These are phyloP conservation scores for Pythium grandisporangium DNA, from an alignment of 352 stramenopile species.

Conservation along the genomic window DNA sequence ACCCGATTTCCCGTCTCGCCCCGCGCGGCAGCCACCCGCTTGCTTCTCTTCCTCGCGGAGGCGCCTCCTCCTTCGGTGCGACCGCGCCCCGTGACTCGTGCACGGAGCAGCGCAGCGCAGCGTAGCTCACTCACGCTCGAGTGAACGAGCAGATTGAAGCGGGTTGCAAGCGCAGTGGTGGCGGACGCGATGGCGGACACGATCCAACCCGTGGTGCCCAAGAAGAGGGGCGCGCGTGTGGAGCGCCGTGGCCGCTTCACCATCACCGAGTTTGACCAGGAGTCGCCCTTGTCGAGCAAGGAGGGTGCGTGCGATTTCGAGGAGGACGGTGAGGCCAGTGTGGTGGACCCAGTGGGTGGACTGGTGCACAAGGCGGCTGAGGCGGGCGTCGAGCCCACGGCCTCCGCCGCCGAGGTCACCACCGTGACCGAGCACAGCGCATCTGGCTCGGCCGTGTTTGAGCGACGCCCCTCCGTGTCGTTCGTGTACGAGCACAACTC, in stretches of 20 bases:
- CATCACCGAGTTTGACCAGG: conserved; percentile 68
- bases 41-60: too few species aligned
- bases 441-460: conserved; percentile 15
- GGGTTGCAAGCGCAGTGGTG: not conserved
- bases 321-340: conserved; percentile 4
- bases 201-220: too few species aligned
- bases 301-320: not conserved
- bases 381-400: not conserved
- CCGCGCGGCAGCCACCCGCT: too few species aligned
- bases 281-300: conserved; percentile 19
- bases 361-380: not conserved
- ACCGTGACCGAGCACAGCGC: conserved; percentile 12
- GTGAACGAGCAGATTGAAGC: too few species aligned
- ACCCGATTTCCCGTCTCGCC: too few species aligned
- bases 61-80: too few species aligned
- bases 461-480: too few species aligned
- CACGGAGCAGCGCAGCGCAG: too few species aligned
- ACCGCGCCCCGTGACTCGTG: too few species aligned
- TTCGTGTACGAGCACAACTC: too few species aligned
- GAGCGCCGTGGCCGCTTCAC: conserved; percentile 76
- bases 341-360: conserved; percentile 3
- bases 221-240: conserved; percentile 29
- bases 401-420: not conserved
- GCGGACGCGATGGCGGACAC: too few species aligned
- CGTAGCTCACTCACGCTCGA: too few species aligned